These are phyloP conservation scores for Babesia divergens DNA, from an alignment of 169 alveolate species.

Conservation along the genomic window DNA sequence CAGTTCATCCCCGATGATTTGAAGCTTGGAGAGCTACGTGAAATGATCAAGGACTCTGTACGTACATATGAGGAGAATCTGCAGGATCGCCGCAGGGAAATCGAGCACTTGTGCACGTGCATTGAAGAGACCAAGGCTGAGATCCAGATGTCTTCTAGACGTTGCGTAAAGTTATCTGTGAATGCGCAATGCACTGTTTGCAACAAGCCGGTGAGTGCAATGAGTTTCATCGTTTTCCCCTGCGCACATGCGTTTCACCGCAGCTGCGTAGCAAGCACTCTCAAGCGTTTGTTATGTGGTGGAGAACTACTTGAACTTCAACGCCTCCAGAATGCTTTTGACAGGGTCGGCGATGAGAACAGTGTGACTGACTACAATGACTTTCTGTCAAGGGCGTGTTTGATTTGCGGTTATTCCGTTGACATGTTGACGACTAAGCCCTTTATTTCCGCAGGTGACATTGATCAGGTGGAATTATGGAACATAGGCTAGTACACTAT, in stretches of 20 bases:
- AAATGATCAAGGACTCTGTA: conserved; percentile 20
- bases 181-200: conserved; percentile 36
- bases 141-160: conserved; percentile 35
- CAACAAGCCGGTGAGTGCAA: background rate
- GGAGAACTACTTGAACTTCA: conserved; percentile 39
- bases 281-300: conserved; percentile 31
- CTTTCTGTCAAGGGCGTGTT: conserved; percentile 49
- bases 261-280: conserved; percentile 41
- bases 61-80: conserved; percentile 39
- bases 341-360: conserved; percentile 33
- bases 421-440: conserved; percentile 56
- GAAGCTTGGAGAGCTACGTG: conserved; percentile 37
- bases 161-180: conserved; percentile 34
- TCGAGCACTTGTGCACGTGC: conserved; percentile 49
- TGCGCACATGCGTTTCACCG: conserved; percentile 63
- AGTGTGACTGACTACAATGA: conserved; percentile 41
- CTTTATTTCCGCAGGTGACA: conserved; percentile 23
- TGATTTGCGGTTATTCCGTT: conserved; percentile 57
- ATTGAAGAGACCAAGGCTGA: conserved; percentile 59
- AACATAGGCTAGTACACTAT: conserved; percentile 23
- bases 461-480: conserved; percentile 52
- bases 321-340: conserved; percentile 25
- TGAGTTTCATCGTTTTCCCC: conserved; percentile 48
- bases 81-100: conserved; percentile 55
- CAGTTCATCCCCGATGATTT: conserved; percentile 36